Base-by-base conservation (phyloP, 2,329 filamentous ascomycete genomes). In the Zymoseptoria passerinii region DNA sequence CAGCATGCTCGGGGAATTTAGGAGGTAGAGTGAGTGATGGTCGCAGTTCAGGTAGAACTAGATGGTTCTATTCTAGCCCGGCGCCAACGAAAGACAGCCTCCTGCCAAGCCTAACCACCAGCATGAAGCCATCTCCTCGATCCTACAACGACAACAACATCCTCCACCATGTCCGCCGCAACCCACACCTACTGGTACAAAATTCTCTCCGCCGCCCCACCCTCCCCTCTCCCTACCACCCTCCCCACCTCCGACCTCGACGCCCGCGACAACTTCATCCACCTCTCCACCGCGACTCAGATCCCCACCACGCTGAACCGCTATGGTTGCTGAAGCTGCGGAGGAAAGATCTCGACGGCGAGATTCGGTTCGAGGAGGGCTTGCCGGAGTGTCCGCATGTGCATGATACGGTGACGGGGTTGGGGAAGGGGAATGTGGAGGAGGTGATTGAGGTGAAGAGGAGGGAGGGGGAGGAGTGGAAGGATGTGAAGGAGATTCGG, bases 111-210 rank as follows among this genome's bases (percentile, higher is more conserved):
- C n/a, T n/a, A n/a, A n/a, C n/a, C n/a, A n/a, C n/a, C n/a, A n/a
- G n/a, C n/a, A n/a, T n/a, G n/a, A n/a, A 44, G 35, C 35, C 35
- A 44, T 44, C 35, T 44, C 10, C 16, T 16, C 35, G 4, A 6
- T 16, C 4, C 35, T 5, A 40, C 16, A 4, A 44, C 35, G 35
- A 40, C 35, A 16, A 44, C 16, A 16, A 44, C 4, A 44, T n/a
- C 35, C 20, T 53, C 52, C 8, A 16, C 4, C 28, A 62, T 64
- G 62, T 28, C 62, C 18, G 53, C 48, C 35, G 35, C 35, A 44
- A 44, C 35, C 10, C 58, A 63, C 29, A 63, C 53, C 51, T 66
- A 64, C 59, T 67, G 65, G 51, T 71, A 71, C 65, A 71, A 71
- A 35, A 68, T 71, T 54, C 65, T 70, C 48, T 63, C 66, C 28